Conservation (phyloP, 2,329 filamentous ascomycete genomes). For the Trichoderma brevicompactum region DNA sequence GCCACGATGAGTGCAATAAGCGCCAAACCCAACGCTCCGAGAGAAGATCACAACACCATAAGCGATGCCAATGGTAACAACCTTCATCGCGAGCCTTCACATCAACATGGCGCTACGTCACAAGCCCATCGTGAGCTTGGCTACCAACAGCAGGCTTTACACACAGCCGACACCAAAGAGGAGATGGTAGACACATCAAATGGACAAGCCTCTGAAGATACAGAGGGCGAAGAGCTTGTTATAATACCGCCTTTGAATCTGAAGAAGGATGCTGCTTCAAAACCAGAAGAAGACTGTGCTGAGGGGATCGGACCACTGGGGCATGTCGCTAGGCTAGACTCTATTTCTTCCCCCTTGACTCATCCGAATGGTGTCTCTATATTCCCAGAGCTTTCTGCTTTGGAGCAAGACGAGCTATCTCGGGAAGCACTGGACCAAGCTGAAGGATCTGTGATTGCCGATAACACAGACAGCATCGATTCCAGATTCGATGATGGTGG, state of each 20-base stretch:
- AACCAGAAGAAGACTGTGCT: not conserved
- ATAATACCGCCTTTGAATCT: not conserved
- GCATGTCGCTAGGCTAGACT: constrained; percentile 19
- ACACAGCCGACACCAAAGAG: not conserved
- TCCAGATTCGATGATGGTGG: constrained; percentile 31
- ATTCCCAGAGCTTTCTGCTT: constrained; percentile 43
- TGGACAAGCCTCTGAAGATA: not conserved
- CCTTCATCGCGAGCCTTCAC: not conserved
- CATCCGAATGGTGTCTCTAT: constrained; percentile 46
- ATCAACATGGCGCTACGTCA: not conserved
- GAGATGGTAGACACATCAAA: not conserved
- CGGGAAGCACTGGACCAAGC: constrained; percentile 45
- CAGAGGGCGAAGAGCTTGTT: not conserved
- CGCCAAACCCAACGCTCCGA: not conserved
- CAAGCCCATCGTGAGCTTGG: not conserved
- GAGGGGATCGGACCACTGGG: not conserved
- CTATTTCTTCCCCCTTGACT: constrained; percentile 40
- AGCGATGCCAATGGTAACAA: not conserved
- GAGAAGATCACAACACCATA: not conserved
- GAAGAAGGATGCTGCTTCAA: not conserved
- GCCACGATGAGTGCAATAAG: not conserved
- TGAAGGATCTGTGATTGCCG: constrained; percentile 44
- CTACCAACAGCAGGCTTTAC: not conserved
- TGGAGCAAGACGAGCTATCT: constrained; percentile 44
- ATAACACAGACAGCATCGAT: constrained; percentile 37